Evolutionary conservation across 192 early-diverging fungal genomes (phyloP), one percentile per base, ranked within the genome.

Genomic region (Backusella tuberculispora): DNA sequence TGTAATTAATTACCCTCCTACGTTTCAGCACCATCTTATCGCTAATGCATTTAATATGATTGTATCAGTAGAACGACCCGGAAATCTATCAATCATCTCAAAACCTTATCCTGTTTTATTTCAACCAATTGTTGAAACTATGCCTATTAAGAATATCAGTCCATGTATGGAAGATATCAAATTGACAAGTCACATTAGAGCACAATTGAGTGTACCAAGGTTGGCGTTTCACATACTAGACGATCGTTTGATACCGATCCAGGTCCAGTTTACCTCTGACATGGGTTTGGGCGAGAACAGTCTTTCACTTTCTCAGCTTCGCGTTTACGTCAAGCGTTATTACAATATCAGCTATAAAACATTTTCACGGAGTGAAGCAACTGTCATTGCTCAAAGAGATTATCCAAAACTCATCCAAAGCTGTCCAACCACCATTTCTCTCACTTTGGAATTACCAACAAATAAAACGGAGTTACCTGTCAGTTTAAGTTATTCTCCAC

Each of bases 1-100:
- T 4, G 46, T 81, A 6, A 46, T 81, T 7, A 81, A 81, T 34
- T 81, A 78, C 44, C 70, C 72, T 4, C 71, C 75, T 6, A 43
- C 75, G 6, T 72, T 73, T 65, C 41, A 75, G 13, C 66, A 78
- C 48, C 66, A 75, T 38, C 69, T 74, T 34, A 64, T 77, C 21
- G 64, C 69, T 5, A 72, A 29, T 41, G 43, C 69, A 43, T 72
- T 77, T 40, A 37, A 42, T n/a, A 21, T 77, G 38, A 46, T 77
- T 66, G 76, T 53, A 15, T 77, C 60, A 6, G 21, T 77, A 19
- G 60, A 66, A 14, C 41, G 41, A 68, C 38, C 44, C 5, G 65
- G 65, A 1, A 19, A 8, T 14, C 19, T 45, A 29, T 26, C 65
- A 3, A 65, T 66, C 44, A 41, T 44, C 4, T 53, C 64, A 6